These are phyloP conservation scores for Hypoxylon sp. DNA, from an alignment of 2,329 filamentous ascomycete species.

Conservation along the genomic window DNA sequence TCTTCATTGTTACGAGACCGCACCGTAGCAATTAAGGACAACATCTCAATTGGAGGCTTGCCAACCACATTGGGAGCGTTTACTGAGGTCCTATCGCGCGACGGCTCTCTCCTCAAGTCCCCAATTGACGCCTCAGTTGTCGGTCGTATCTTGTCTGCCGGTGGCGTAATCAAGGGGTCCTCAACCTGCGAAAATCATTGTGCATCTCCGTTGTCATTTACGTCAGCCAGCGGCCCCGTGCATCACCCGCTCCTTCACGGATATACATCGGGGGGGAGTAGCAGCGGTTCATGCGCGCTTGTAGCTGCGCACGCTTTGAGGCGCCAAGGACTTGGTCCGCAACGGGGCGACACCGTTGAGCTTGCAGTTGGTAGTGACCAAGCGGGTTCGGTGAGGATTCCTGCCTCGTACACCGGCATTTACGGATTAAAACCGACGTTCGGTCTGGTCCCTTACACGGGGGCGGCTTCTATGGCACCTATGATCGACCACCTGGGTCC, in stretches of 20 bases:
- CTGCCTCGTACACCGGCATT: constrained; percentile 49
- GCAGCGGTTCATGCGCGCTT: constrained; percentile 50
- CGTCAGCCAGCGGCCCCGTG: constrained; percentile 36
- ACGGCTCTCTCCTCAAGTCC: constrained; percentile 31
- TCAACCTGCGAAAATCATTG: constrained; percentile 43
- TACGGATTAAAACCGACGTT: constrained; percentile 56
- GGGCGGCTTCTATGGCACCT: constrained; percentile 54
- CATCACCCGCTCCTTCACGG: constrained; percentile 38
- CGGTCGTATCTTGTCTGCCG: constrained; percentile 29
- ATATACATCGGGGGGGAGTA: constrained; percentile 35
- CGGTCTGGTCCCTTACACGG: constrained; percentile 59
- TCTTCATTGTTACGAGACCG: constrained; percentile 29
- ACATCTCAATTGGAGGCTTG: constrained; percentile 38
- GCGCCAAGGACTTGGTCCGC: background rate
- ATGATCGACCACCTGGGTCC: constrained; percentile 61
- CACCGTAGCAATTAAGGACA: constrained; percentile 40
- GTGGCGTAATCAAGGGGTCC: constrained; percentile 33
- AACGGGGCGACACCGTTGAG: constrained; percentile 28
- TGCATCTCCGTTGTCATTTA: constrained; percentile 37
- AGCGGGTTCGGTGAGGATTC: constrained; percentile 51
- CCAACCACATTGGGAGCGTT: constrained; percentile 38
- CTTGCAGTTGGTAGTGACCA: constrained; percentile 51
- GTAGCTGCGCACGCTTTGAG: constrained; percentile 42
- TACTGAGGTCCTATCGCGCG: constrained; percentile 28
- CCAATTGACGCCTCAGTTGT: constrained; percentile 36